Base-by-base conservation (phyloP, 2,329 filamentous ascomycete genomes). In the Cadophora gregata region DNA sequence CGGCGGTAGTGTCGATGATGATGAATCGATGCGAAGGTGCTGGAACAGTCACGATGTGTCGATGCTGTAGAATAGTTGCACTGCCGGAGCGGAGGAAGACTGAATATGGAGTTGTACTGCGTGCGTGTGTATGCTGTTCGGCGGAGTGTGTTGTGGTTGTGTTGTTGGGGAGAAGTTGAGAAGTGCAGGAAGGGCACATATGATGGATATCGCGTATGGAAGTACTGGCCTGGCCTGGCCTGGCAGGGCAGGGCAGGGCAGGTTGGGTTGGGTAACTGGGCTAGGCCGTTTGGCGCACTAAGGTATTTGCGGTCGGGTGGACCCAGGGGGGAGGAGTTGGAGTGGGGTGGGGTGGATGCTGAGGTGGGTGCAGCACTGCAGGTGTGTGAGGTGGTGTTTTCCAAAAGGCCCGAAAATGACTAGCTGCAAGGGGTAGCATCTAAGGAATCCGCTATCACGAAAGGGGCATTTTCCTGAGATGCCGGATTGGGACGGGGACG, bases 31-130 rank as follows among this genome's bases (percentile, higher is more conserved):
- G 51, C 36, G 58, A 45, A 21, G 27, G 63, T 66, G 60, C 47
- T 67, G 62, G 67, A 67, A 59, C 25, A 45, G 58, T 36, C 62
- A 33, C 53, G 50, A 48, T 12, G 62, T 24, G 50, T 62, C 56
- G 66, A 64, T 64, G 50, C 31, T 10, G 48, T 53, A 45, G 31
- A 61, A 51, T 51, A 61, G 61, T 56, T 58, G 38, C 59, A 61
- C 60, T 63, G 67, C 51, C 45, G 48, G n/a, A 33, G 31, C 45
- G 48, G n/a, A 33, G 31, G 51, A 24, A 55, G 19, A n/a, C 19
- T 21, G n/a, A 42, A 19, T 38, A 25, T 56, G 50, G n/a, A 48
- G 12, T 14, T 45, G 48, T 45, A 31, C n/a, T 63, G 38, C 31
- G 42, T 48, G 12, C 12, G n/a, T 36, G 19, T 21, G 42, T 62